Evolutionary conservation across 805 yeast genomes (phyloP).

Genomic region (Wickerhamomyces hampshirensis): DNA sequence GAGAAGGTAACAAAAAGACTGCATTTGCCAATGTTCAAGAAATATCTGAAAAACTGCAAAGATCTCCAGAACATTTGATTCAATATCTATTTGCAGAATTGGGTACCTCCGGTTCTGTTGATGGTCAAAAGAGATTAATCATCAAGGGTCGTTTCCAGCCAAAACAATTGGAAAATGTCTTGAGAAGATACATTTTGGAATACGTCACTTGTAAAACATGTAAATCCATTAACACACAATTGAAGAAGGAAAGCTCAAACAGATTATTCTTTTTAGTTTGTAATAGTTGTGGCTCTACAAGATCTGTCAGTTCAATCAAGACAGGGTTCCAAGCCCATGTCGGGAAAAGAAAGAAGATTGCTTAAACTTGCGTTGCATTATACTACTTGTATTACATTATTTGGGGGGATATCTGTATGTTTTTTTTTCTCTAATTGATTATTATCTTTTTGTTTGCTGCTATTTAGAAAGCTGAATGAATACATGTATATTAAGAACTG

Average conservation of each 20-base stretch:
- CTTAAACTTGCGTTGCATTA: constrained; percentile 4
- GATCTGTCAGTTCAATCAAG: constrained; percentile 95
- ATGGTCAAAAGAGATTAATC: constrained; percentile 94
- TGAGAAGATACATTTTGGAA: constrained; percentile 94
- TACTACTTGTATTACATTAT: neutral
- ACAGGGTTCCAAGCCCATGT: constrained; percentile 99
- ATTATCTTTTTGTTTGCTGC: neutral
- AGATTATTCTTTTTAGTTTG: constrained; percentile 97
- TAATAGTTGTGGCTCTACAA: constrained; percentile 95
- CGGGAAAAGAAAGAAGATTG: constrained; percentile 76
- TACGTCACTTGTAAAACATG: constrained; percentile 99
- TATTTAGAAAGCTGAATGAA: neutral
- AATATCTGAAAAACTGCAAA: constrained; percentile 87
- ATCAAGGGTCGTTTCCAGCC: constrained; percentile 98
- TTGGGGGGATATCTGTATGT: neutral
- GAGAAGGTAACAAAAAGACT: constrained; percentile 97
- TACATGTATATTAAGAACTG: neutral
- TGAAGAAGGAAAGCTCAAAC: constrained; percentile 92
- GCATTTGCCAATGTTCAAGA: constrained; percentile 94
- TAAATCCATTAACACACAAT: constrained; percentile 93
- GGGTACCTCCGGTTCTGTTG: constrained; percentile 99
- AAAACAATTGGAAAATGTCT: constrained; percentile 92
- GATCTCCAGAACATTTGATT: constrained; percentile 95
- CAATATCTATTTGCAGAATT: constrained; percentile 96
- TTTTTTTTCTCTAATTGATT: neutral